A percentile compares a stretch with the other conserved stretches of the same genome.
Evolutionary conservation across 2,329 filamentous ascomycete species (phyloP).

Genomic region (Exophiala bonariae): DNA sequence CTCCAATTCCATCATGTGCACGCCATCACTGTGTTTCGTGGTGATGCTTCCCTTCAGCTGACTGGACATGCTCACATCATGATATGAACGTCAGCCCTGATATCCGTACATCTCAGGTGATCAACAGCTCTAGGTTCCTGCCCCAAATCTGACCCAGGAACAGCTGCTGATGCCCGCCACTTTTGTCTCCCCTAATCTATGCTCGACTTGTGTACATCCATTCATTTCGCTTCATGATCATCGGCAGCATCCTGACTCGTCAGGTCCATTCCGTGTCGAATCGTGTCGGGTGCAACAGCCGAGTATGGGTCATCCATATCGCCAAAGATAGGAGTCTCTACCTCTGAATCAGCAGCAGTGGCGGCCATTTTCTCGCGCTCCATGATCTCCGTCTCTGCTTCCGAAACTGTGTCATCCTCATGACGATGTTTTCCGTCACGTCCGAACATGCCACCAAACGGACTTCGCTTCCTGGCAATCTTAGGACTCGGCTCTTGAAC

Average conservation of each 20-base stretch:
- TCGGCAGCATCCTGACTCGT: not conserved
- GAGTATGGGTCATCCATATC: conserved; percentile 13
- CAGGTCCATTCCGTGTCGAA: conserved; percentile 1
- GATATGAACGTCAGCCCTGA: no score
- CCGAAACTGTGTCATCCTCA: conserved; percentile 19
- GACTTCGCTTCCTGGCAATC: conserved; percentile 19
- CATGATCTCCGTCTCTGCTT: conserved; percentile 28
- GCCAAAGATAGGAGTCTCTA: not conserved
- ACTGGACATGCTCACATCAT: no score
- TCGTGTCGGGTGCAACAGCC: conserved; percentile 11
- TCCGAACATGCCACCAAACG: conserved; percentile 14
- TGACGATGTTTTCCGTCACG: conserved; percentile 2
- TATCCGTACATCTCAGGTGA: no score
- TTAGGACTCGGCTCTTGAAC: conserved; percentile 24
- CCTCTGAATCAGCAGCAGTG: not conserved
- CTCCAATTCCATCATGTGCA: no score
- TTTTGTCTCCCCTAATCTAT: no score
- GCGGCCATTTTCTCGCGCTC: conserved; percentile 9
- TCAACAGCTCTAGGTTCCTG: no score
- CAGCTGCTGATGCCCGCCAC: no score
- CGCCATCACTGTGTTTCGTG: no score
- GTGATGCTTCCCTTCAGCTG: no score
- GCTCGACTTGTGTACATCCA: not conserved
- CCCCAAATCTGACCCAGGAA: no score
- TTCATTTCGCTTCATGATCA: conserved; percentile 1